A percentile compares a stretch with the other conserved stretches of the same genome.
Evolutionary conservation across 2,329 filamentous ascomycete species (phyloP).

Genomic region (Xylogone sp.): DNA sequence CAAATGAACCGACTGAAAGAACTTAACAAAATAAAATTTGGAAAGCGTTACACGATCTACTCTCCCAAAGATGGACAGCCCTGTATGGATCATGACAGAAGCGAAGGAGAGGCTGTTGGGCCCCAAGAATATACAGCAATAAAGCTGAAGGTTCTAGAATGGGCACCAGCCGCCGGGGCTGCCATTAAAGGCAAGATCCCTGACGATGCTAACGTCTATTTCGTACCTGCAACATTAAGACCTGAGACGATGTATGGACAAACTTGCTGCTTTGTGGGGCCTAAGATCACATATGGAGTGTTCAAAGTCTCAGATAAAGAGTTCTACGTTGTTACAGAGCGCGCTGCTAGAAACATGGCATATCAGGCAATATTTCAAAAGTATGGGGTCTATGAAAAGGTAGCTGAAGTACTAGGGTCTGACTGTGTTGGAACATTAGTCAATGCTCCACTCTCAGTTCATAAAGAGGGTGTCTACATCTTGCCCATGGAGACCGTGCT

Average conservation of each 20-base stretch:
- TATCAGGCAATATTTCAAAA: slow-evolving; percentile 83
- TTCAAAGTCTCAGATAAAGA: slow-evolving; percentile 76
- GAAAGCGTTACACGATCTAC: slow-evolving; percentile 91
- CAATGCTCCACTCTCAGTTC: slow-evolving; percentile 81
- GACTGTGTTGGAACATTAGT: slow-evolving; percentile 86
- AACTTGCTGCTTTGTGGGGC: slow-evolving; percentile 91
- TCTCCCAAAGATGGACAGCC: slow-evolving; percentile 84
- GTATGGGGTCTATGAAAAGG: slow-evolving; percentile 71
- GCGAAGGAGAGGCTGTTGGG: slow-evolving; percentile 74
- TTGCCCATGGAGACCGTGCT: slow-evolving; percentile 94
- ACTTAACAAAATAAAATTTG: slow-evolving; percentile 88
- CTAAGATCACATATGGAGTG: slow-evolving; percentile 83
- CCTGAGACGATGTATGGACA: slow-evolving; percentile 99
- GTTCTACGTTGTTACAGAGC: slow-evolving; percentile 79
- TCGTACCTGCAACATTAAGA: slow-evolving; percentile 86
- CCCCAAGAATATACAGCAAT: slow-evolving; percentile 91
- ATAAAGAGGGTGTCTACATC: slow-evolving; percentile 80
- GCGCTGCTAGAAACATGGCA: slow-evolving; percentile 90
- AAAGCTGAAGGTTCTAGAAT: slow-evolving; percentile 88
- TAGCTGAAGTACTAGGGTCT: slow-evolving; percentile 71
- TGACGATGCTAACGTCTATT: slow-evolving; percentile 74
- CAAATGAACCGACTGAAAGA: slow-evolving; percentile 93
- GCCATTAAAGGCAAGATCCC: slow-evolving; percentile 75
- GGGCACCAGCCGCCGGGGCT: slow-evolving; percentile 72
- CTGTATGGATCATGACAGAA: slow-evolving; percentile 83